phyloP scores from a whole-genome alignment of 2,329 filamentous ascomycete genomes.

The Penicillium sp. region DNA sequence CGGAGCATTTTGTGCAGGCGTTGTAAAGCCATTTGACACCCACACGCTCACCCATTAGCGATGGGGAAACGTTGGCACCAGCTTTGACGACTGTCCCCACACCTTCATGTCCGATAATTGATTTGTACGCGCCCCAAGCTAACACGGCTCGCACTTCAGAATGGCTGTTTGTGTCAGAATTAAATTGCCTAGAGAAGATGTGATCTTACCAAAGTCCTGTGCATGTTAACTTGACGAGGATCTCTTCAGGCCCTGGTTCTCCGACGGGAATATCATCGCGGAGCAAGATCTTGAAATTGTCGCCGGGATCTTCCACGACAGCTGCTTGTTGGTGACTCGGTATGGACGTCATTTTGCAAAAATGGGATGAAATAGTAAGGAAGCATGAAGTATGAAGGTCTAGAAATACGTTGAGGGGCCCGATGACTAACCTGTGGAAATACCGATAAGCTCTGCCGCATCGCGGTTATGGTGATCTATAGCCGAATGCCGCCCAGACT shows the following conservation, averaged over 20 bases:
- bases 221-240: slow-evolving; percentile 24
- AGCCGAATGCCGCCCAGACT: background rate
- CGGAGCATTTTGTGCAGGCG: slow-evolving; percentile 23
- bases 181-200: background rate
- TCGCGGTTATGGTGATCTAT: slow-evolving; percentile 2
- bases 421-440: slow-evolving; percentile 1
- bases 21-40: slow-evolving; percentile 29
- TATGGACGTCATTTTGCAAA: background rate
- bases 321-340: slow-evolving; percentile 16
- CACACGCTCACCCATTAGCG: slow-evolving; percentile 17
- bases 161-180: slow-evolving; percentile 12
- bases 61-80: slow-evolving; percentile 12
- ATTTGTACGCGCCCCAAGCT: slow-evolving; percentile 24
- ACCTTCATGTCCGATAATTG: slow-evolving; percentile 31
- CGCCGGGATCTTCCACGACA: slow-evolving; percentile 19
- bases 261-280: slow-evolving; percentile 14
- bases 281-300: slow-evolving; percentile 12
- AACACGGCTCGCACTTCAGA: slow-evolving; percentile 27
- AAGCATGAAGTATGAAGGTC: background rate
- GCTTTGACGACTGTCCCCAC: slow-evolving; percentile 20
- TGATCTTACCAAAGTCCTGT: slow-evolving; percentile 24
- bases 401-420: background rate
- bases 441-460: slow-evolving; percentile 1
- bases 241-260: slow-evolving; percentile 17
- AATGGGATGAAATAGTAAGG: background rate